Evolutionary conservation across 805 yeast species (phyloP), one percentile per base, ranked within the genome.

Genomic region (Starmerella geochares): DNA sequence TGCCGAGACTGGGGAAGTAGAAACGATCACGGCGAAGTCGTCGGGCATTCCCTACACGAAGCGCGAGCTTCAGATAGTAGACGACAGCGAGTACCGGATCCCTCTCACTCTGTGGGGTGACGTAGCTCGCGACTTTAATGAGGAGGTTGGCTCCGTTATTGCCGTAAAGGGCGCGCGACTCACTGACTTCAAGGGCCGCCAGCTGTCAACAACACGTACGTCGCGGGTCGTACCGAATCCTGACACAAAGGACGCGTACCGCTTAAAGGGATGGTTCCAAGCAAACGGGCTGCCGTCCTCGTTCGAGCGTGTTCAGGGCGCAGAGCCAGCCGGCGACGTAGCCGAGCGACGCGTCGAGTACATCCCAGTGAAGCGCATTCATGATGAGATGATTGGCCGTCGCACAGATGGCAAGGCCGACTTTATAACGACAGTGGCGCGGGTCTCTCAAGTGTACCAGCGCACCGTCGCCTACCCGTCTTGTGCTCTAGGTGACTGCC

Each of bases 241-340:
- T 2, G 96, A 88, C 62, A 76, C 84, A 20, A 81, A 85, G 17
- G 96, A 86, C 64, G 90, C 96, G 3, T 86, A 79, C 65, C 74
- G 78, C 48, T 74, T 92, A 58, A 86, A 86, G 66, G 97, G 97
- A 6, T 92, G 99, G 99, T 92, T 79, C 62, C 95, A 86, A 61
- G 76, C 82, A 36, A 79, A 76, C 58, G 73, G 74, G 20, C 67
- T 28, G 14, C 45, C 24, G 19, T 36, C 28, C 13, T 10, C 42
- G 10, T 46, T 47, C 52, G 42, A 50, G 41, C 29, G 31, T 7
- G 48, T 48, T 4, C 37, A 28, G 46, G 44, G 44, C 24, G 10
- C 23, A 11, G 44, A 25, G 16, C 33, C 28, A 6, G 14, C 44
- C 7, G 58, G 68, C n/a, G 64, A 65, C 10, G 61, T 64, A 13